Evolutionary conservation across 192 early-diverging fungal species (phyloP).

Genomic region (Coemansia sp.): DNA sequence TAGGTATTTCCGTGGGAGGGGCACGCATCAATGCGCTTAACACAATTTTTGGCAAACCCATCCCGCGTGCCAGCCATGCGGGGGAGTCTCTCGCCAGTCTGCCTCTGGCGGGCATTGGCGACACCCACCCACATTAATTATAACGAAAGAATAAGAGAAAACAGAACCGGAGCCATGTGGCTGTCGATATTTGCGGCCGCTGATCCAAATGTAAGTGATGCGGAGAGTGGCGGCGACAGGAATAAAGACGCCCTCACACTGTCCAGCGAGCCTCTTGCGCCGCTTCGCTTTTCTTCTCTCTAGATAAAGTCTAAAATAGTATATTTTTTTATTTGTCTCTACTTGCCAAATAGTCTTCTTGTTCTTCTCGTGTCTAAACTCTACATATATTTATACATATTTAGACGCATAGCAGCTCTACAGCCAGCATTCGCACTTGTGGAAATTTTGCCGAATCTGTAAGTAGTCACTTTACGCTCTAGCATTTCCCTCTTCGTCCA

Average conservation of each 20-base stretch:
- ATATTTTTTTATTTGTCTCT: neutral
- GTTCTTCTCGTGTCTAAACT: neutral
- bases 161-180: neutral
- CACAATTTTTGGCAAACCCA: constrained; percentile 29
- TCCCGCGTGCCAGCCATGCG: constrained; percentile 4
- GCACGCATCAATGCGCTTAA: constrained; percentile 17
- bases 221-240: neutral
- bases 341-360: neutral
- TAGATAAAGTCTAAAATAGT: neutral
- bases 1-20: constrained; percentile 34
- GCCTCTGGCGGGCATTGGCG: neutral
- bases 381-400: neutral
- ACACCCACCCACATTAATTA: neutral
- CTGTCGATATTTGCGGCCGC: neutral
- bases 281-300: neutral
- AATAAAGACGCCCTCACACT: neutral
- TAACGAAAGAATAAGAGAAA: neutral
- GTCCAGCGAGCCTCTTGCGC: neutral
- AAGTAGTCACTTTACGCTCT: neutral
- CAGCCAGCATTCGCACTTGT: neutral
- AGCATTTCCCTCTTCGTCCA: neutral
- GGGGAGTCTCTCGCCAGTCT: constrained; percentile 7
- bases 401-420: neutral
- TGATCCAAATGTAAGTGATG: neutral
- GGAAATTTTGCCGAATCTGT: neutral